These are phyloP conservation scores for Trichocladium antarcticum DNA, from an alignment of 495 filamentous ascomycete species.

Conservation along the genomic window DNA sequence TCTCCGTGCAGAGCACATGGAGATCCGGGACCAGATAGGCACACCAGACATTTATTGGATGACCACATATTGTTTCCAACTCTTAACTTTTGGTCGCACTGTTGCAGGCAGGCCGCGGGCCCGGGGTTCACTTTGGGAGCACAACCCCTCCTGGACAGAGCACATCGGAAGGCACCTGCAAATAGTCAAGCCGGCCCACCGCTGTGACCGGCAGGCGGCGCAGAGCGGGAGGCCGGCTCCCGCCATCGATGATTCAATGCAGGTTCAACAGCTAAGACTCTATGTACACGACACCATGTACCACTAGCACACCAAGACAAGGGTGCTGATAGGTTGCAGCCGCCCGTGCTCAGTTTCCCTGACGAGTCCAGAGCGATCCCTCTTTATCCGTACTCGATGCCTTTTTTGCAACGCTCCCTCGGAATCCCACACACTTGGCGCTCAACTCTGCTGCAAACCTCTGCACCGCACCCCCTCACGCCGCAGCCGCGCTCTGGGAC, in stretches of 20 bases:
- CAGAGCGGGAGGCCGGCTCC: slow-evolving; percentile 27
- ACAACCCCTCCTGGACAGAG: slow-evolving; percentile 12
- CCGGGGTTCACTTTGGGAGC: slow-evolving; percentile 15
- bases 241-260: slow-evolving; percentile 28
- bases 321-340: slow-evolving; percentile 11
- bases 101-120: neutral
- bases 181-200: slow-evolving; percentile 16
- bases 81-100: slow-evolving; percentile 1
- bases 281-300: slow-evolving; percentile 1
- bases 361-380: neutral
- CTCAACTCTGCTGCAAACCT: slow-evolving; percentile 8
- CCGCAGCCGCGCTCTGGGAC: slow-evolving; percentile 2
- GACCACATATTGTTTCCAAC: neutral
- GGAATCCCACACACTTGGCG: neutral
- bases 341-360: slow-evolving; percentile 1
- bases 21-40: no score
- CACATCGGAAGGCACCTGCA: slow-evolving; percentile 10
- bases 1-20: no score
- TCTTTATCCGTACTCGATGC: slow-evolving; percentile 20
- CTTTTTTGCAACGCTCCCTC: slow-evolving; percentile 14
- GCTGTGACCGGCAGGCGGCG: no score
- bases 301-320: neutral
- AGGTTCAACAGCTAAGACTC: slow-evolving; percentile 15
- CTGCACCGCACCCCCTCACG: slow-evolving; percentile 10
- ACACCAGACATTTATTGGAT: neutral